phyloP scores from a whole-genome alignment of 148 eudicot genomes.

The Hydrangea macrophylla region DNA sequence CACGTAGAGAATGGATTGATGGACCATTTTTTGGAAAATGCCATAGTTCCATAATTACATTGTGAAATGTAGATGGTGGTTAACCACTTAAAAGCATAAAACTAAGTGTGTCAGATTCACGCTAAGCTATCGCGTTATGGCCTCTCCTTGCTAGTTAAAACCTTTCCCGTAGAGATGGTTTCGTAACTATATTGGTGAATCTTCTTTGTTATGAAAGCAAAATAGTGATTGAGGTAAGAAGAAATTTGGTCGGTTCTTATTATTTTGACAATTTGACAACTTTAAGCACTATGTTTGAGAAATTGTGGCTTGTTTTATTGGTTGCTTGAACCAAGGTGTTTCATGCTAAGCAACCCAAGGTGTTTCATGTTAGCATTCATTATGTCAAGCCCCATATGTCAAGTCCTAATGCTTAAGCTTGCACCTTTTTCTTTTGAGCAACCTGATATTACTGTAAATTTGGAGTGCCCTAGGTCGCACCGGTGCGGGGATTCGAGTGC shows the following conservation, averaged over 20 bases:
- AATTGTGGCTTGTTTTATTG: neutral
- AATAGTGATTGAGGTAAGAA: no score
- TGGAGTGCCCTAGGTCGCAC: no score
- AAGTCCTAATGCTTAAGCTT: neutral
- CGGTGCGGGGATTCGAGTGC: no score
- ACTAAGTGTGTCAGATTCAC: neutral
- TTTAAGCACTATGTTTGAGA: neutral
- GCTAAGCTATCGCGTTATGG: neutral
- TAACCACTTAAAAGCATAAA: neutral
- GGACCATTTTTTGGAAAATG: no score
- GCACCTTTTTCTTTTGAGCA: neutral
- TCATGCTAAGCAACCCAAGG: neutral
- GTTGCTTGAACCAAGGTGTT: neutral
- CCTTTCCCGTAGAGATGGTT: no score
- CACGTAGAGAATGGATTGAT: no score
- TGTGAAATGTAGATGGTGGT: neutral
- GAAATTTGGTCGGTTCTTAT: no score
- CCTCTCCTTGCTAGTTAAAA: neutral
- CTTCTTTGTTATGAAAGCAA: no score
- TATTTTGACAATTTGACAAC: no score
- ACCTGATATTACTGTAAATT: neutral
- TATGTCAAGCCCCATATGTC: neutral
- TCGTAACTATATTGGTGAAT: no score
- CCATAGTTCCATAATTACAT: neutral
- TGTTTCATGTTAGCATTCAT: neutral